Evolutionary conservation across 2,329 filamentous ascomycete species (phyloP), one percentile per base, ranked within the genome.

Genomic region (Colletotrichum liriopes): DNA sequence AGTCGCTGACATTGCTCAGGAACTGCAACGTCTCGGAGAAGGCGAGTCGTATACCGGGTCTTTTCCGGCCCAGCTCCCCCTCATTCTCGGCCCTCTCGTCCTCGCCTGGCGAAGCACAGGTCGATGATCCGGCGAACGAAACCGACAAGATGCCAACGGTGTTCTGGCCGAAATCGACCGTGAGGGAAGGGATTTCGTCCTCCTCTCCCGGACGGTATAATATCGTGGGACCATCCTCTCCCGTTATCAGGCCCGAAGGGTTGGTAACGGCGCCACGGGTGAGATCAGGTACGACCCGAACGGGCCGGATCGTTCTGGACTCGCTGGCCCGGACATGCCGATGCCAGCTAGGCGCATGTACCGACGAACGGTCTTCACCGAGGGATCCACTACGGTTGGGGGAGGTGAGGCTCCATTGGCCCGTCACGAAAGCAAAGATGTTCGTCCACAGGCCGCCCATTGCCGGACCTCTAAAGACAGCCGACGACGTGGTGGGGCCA

Each of bases 81-180:
- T 35, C n/a, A 26, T 5, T 39, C 1, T 26, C 51, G 12, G 12
- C 5, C 1, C 35, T 20, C n/a, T 5, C 47, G n/a, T 20, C 23
- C 12, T 37, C 51, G 39, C 18, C 23, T 8, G 56, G n/a, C 6
- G 7, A 56, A 6, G 61, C 65, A 23, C 39, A 70, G 32, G 78
- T 79, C 14, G 74, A 73, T 0, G 81, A 79, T 0, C 82, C 82
- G 1, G 79, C 80, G 70, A 88, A 87, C 8, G 79, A 77, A 51
- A 88, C 84, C 5, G 77, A 80, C 5, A 87, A 67, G 45, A 82
- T 77, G 0, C 86, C 86, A 8, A 82, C 85, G 5, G 85, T 79
- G 65, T 87, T 86, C 63, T 84, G 82, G 1, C 86, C 86, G 75
- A 87, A 88, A 74, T 88, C 86, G n/a, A 88, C 74, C 18, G 87